Evolutionary conservation across 2,329 filamentous ascomycete species (phyloP).

Genomic region (Ascochyta fabae): DNA sequence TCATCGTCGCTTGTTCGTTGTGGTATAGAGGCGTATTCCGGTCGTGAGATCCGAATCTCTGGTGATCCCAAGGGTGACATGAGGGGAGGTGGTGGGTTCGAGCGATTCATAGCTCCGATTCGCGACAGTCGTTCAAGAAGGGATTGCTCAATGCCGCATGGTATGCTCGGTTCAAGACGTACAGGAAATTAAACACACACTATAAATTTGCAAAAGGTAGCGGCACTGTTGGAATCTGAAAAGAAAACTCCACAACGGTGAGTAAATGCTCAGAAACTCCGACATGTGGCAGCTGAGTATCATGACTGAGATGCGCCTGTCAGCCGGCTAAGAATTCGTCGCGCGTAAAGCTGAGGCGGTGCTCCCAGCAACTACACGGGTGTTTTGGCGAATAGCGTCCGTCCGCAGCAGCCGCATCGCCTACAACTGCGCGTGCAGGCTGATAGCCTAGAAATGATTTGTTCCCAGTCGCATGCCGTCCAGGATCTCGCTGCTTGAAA

Average conservation of each 20-base stretch:
- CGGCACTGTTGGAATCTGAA: not conserved
- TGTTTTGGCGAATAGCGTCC: slow-evolving; percentile 8
- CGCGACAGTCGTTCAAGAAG: not conserved
- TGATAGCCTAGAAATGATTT: not conserved
- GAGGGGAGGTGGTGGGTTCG: not conserved
- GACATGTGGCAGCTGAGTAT: slow-evolving; percentile 22
- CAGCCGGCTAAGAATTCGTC: slow-evolving; percentile 18
- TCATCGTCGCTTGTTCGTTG: slow-evolving; percentile 27
- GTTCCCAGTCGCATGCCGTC: not conserved
- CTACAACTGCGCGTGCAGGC: slow-evolving; percentile 5
- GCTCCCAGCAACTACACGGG: slow-evolving; percentile 9
- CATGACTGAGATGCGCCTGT: slow-evolving; percentile 25
- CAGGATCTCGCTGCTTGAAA: slow-evolving; percentile 4
- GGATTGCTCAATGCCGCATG: slow-evolving; percentile 11
- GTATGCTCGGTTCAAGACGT: not conserved
- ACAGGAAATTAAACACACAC: not conserved
- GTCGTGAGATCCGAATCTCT: slow-evolving; percentile 21
- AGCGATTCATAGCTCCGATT: slow-evolving; percentile 7
- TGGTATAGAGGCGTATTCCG: slow-evolving; percentile 25
- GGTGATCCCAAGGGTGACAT: slow-evolving; percentile 22
- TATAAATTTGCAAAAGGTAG: slow-evolving; percentile 1
- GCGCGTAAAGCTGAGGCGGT: slow-evolving; percentile 23
- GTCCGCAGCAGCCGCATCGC: slow-evolving; percentile 15
- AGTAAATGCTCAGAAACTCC: slow-evolving; percentile 3
- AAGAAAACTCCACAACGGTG: slow-evolving; percentile 2